Conservation (phyloP, 129 eudicot species). For the Artemisia argyi region DNA sequence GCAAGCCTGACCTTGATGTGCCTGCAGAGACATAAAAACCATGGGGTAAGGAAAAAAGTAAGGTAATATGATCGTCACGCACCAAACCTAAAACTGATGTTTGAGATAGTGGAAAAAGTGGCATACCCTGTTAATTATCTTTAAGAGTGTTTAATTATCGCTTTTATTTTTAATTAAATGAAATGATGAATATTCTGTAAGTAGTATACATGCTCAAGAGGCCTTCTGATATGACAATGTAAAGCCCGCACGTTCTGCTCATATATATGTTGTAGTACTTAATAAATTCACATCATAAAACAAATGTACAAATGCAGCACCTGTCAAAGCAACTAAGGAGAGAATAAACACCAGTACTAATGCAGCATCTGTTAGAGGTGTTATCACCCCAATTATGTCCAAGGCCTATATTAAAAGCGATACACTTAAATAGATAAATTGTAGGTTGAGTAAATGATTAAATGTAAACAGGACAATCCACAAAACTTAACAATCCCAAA, state of each 20-base stretch:
- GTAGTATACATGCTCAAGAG: no score
- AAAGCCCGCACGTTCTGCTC: no score
- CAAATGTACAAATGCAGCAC: no score
- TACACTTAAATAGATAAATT: slow-evolving; percentile 16
- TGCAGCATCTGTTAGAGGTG: slow-evolving; percentile 85
- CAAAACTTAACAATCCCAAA: slow-evolving; percentile 1
- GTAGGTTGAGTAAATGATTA: slow-evolving; percentile 22
- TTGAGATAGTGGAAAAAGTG: slow-evolving; percentile 11
- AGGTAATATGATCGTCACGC: background rate
- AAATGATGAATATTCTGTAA: no score
- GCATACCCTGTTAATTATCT: slow-evolving; percentile 43
- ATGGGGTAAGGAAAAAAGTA: background rate
- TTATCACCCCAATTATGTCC: slow-evolving; percentile 64
- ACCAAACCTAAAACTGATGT: background rate
- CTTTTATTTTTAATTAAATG: no score
- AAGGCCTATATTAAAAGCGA: slow-evolving; percentile 57
- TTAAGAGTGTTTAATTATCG: no score
- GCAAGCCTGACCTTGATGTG: slow-evolving; percentile 75
- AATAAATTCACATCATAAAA: no score
- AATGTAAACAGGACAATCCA: background rate
- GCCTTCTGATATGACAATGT: no score
- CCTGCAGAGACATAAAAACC: slow-evolving; percentile 37
- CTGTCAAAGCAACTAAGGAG: no score
- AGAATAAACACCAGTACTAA: slow-evolving; percentile 72
- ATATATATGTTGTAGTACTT: no score